Base-by-base conservation (phyloP, 1,139 yeast genomes). In the Trichomonascaceae sp. region DNA sequence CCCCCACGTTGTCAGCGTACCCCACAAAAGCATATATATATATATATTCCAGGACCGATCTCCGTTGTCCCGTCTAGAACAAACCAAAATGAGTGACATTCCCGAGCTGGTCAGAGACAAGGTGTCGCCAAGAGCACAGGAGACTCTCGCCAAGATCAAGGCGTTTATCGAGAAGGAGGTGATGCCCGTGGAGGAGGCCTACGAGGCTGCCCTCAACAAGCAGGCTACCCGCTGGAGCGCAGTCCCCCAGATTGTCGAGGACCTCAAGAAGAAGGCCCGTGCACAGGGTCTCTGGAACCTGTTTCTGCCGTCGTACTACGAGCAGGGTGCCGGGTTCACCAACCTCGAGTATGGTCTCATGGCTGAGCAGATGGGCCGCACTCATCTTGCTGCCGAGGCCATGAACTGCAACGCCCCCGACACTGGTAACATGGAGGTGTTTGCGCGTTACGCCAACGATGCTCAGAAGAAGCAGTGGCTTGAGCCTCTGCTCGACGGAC, bases 391-490 rank as follows among this genome's bases (percentile, higher is more conserved):
- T 1, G 75, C 81, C 2, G 79, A 72, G 48, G 77, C 72, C 17
- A 72, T 77, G 42, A 76, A 76, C 51, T 70, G 76, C 17, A 58
- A 56, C 36, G 82, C 82, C 5, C 84, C 84, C 13, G 84, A 76
- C 46, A 75, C 82, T n/a, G 84, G 84, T 5, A 75, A 76, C 48
- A 75, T 75, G 79, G 84, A 76, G 51, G 62, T 76, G 16, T 54
- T 76, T 42, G 78, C 78, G 26, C 65, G 67, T 43, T 75, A 71
- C 50, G 82, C 77, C 23, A 65, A 59, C 33, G 56, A 54, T 2
- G 57, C 53, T 37, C 84, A 76, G 44, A 71, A 70, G 54, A 48
- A 62, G 33, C 53, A 57, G 40, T 76, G 74, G 69, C 61, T 76
- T 43, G 52, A 53, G 36, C 80, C 80, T 4, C 61, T 76, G 44